These are phyloP conservation scores for Leccinellum luteum DNA, from an alignment of 768 basidiomycete species.

Conservation along the genomic window DNA sequence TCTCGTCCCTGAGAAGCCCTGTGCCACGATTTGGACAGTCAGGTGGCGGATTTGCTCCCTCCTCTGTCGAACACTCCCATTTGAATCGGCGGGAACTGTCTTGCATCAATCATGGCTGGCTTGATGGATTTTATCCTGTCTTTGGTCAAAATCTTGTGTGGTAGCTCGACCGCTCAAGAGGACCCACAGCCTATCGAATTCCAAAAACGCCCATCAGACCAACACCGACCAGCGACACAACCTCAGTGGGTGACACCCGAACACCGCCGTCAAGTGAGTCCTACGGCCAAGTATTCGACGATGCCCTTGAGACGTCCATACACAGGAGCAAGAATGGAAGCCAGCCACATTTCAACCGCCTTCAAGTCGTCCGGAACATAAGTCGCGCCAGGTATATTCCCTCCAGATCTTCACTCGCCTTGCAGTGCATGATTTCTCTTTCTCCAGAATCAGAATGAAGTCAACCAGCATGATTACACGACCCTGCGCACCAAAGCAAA, in stretches of 20 bases:
- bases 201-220: constrained; percentile 3
- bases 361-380: constrained; percentile 9
- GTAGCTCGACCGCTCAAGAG: constrained; percentile 17
- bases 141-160: constrained; percentile 23
- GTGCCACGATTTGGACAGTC: not conserved
- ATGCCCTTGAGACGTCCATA: not conserved
- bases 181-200: constrained; percentile 2
- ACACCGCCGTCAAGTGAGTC: constrained; percentile 14
- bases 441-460: constrained; percentile 50
- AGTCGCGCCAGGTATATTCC: constrained; percentile 16
- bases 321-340: constrained; percentile 16
- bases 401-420: not conserved
- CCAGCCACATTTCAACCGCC: constrained; percentile 11
- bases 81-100: not conserved
- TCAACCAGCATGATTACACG: constrained; percentile 70
- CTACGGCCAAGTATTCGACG: not conserved
- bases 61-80: not conserved
- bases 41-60: not conserved
- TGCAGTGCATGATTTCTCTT: not conserved
- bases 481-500: constrained; percentile 73
- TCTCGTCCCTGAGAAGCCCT: not conserved
- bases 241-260: constrained; percentile 5
- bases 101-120: constrained; percentile 14
- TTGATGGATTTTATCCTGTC: constrained; percentile 27
- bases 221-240: constrained; percentile 3